phyloP scores from a whole-genome alignment of 2,329 filamentous ascomycete species.

The Microcera coccophila region DNA sequence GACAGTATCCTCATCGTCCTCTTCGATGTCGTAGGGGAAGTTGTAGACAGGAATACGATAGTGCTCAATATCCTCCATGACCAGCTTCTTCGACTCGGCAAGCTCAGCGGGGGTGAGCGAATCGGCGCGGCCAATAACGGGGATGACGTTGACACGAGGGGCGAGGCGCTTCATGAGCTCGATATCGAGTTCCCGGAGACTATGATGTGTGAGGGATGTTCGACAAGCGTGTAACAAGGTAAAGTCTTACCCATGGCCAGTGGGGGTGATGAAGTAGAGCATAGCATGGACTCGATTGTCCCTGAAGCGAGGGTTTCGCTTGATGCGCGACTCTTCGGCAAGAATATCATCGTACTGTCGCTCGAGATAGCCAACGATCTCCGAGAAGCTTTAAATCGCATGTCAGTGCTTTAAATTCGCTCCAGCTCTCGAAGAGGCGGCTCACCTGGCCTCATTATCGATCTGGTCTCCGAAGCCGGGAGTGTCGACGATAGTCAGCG shows the following conservation, averaged over 20 bases:
- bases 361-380: slow-evolving; percentile 98
- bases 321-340: slow-evolving; percentile 98
- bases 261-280: slow-evolving; percentile 99
- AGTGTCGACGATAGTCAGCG: slow-evolving; percentile 96
- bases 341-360: slow-evolving; percentile 99
- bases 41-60: slow-evolving; percentile 99
- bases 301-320: slow-evolving; percentile 99
- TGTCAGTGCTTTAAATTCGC: slow-evolving; percentile 8
- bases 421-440: not conserved
- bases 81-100: slow-evolving; percentile 98
- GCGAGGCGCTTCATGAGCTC: slow-evolving; percentile 99
- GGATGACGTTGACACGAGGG: slow-evolving; percentile 96
- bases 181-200: slow-evolving; percentile 97
- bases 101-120: slow-evolving; percentile 94
- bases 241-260: slow-evolving; percentile 76
- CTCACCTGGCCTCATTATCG: slow-evolving; percentile 94
- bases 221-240: not conserved
- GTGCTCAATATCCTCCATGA: slow-evolving; percentile 99
- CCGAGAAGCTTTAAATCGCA: slow-evolving; percentile 66
- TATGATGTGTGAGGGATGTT: slow-evolving; percentile 32
- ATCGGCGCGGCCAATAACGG: slow-evolving; percentile 97
- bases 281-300: slow-evolving; percentile 98
- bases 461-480: slow-evolving; percentile 98
- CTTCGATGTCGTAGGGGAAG: slow-evolving; percentile 99
- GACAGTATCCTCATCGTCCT: slow-evolving; percentile 98